Conservation (phyloP, 2,329 filamentous ascomycete species). For the Arthrobotrys sphaeroides region DNA sequence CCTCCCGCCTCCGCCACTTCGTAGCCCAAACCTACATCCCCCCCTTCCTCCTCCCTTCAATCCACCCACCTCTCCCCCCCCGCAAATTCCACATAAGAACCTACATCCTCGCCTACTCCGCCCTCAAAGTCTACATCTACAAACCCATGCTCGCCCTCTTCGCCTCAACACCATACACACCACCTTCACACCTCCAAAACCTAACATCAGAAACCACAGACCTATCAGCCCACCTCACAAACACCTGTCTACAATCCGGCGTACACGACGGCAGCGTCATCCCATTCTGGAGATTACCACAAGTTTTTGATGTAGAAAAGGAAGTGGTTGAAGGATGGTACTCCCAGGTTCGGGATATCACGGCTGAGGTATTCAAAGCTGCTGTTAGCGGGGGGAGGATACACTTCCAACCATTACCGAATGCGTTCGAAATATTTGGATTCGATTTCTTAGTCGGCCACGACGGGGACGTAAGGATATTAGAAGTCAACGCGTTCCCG, state of each 20-base stretch:
- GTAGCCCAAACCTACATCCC: slow-evolving; percentile 95
- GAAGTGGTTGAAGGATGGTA: slow-evolving; percentile 72
- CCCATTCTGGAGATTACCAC: slow-evolving; percentile 75
- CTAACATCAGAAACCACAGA: slow-evolving; percentile 59
- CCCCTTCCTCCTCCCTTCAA: slow-evolving; percentile 74
- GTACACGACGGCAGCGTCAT: slow-evolving; percentile 72
- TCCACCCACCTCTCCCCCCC: slow-evolving; percentile 63
- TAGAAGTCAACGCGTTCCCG: slow-evolving; percentile 95
- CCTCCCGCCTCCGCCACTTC: slow-evolving; percentile 93
- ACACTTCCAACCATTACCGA: slow-evolving; percentile 86
- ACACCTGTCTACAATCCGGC: slow-evolving; percentile 85
- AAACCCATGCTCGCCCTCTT: slow-evolving; percentile 92
- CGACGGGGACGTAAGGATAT: slow-evolving; percentile 73
- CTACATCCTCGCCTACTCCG: slow-evolving; percentile 84
- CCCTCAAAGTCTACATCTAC: slow-evolving; percentile 85
- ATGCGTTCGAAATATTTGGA: slow-evolving; percentile 91
- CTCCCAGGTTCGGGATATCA: slow-evolving; percentile 76
- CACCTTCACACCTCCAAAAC: slow-evolving; percentile 64
- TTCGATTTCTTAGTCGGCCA: slow-evolving; percentile 86
- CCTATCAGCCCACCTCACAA: slow-evolving; percentile 84
- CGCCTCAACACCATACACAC: slow-evolving; percentile 75
- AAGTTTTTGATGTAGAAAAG: slow-evolving; percentile 57
- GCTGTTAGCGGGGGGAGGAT: slow-evolving; percentile 83
- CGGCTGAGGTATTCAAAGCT: slow-evolving; percentile 83
- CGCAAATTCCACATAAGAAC: slow-evolving; percentile 95